Evolutionary conservation across 257 asterid genomes (phyloP).

Genomic region (Mitragyna speciosa): DNA sequence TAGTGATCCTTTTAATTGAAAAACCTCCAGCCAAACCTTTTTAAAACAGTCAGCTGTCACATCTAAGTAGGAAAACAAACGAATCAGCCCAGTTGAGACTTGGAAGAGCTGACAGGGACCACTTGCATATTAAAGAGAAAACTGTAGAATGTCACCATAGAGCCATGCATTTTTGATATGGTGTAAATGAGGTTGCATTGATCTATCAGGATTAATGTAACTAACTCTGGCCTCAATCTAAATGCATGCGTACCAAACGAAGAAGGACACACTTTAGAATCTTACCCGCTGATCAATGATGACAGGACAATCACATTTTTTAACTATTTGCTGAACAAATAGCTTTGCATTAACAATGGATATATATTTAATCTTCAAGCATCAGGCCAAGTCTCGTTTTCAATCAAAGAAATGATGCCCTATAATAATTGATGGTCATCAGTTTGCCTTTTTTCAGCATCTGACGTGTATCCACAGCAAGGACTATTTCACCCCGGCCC

Average conservation of each 20-base stretch:
- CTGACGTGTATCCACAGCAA: slow-evolving; percentile 7
- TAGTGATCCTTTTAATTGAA: not conserved
- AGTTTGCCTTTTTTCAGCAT: not conserved
- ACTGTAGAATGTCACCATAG: not conserved
- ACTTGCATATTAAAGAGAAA: not conserved
- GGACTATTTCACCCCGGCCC: not conserved
- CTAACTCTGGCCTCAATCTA: slow-evolving; percentile 1
- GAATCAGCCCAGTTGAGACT: not conserved
- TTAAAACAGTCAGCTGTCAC: not conserved
- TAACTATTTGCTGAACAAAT: slow-evolving; percentile 8
- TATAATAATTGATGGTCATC: slow-evolving; percentile 33
- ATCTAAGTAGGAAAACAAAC: not conserved
- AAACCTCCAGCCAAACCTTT: too few species aligned
- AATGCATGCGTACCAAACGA: not conserved
- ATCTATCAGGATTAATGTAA: not conserved
- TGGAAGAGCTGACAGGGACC: too few species aligned
- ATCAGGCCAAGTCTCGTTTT: slow-evolving; percentile 24
- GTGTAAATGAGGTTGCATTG: not conserved
- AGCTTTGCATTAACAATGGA: not conserved
- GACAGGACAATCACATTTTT: slow-evolving; percentile 13
- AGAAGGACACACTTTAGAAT: not conserved
- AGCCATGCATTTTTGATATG: slow-evolving; percentile 6
- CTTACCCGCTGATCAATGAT: not conserved
- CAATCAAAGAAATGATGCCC: slow-evolving; percentile 35
- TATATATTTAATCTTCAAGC: not conserved